Evolutionary conservation across 2,329 filamentous ascomycete species (phyloP).

Genomic region (Penicillium palitans): DNA sequence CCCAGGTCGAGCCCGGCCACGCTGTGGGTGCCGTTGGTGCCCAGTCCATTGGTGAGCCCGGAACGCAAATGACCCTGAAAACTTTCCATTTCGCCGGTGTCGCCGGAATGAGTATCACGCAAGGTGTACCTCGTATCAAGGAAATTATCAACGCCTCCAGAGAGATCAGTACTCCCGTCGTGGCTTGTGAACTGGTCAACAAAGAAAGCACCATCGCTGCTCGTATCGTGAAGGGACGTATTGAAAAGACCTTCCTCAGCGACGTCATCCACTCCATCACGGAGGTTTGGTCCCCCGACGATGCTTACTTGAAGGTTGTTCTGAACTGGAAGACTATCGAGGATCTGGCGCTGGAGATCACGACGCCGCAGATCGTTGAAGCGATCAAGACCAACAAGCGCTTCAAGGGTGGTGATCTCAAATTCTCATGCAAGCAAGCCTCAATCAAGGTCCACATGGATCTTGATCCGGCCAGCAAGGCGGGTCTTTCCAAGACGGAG

Average conservation of each 20-base stretch:
- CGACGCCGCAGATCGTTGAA: constrained; percentile 67
- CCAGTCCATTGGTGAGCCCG: constrained; percentile 96
- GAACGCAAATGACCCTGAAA: constrained; percentile 98
- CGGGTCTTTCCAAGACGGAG: constrained; percentile 43
- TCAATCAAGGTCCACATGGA: constrained; percentile 74
- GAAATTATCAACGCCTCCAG: constrained; percentile 99
- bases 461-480: constrained; percentile 37
- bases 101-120: constrained; percentile 98
- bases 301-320: constrained; percentile 75
- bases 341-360: constrained; percentile 78
- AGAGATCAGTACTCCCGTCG: constrained; percentile 89
- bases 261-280: constrained; percentile 81
- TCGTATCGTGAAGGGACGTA: constrained; percentile 86
- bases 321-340: constrained; percentile 78
- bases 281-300: constrained; percentile 79
- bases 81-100: constrained; percentile 99
- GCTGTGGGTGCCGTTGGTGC: constrained; percentile 95
- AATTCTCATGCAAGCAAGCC: constrained; percentile 50
- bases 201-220: constrained; percentile 73
- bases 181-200: constrained; percentile 80
- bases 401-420: constrained; percentile 66
- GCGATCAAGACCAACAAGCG: constrained; percentile 81
- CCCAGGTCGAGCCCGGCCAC: constrained; percentile 89
- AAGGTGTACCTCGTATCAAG: constrained; percentile 99
- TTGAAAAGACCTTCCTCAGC: constrained; percentile 89